Base-by-base conservation (phyloP, 2,329 filamentous ascomycete species). In the Hypoxylon sp. region DNA sequence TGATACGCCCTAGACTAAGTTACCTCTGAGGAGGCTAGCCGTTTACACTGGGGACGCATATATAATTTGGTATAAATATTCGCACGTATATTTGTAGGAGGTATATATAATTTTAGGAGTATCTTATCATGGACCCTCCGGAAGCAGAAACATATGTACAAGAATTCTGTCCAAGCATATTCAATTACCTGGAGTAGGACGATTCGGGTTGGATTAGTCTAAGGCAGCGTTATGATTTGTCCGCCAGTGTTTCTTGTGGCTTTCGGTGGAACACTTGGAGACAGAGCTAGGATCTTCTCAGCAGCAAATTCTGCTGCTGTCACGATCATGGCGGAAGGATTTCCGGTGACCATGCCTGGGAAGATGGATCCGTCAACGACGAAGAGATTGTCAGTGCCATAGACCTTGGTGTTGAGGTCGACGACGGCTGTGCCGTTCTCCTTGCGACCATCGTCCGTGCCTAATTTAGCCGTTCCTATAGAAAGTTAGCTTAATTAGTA, bases 351-450 rank as follows among this genome's bases (percentile, higher is more conserved):
- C 76, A 92, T 87, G 66, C 91, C 90, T 0, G 91, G 90, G 80
- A 92, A 91, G 74, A 92, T 89, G 65, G 87, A 88, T 1, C 86
- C 90, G 73, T 92, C 90, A 3, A 92, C 88, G 14, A 92, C 86
- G 74, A 89, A 91, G 48, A 91, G 82, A 79, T 92, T 91, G 74
- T 91, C 87, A 1, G 87, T 91, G 35, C 89, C 89, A 74, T 88
- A 91, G n/a, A 91, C 88, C 80, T 87, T 88, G 72, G 88, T 86
- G 79, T 91, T 81, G 4, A 84, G 79, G 69, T 91, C 90, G 1
- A 91, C 90, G 9, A 92, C 90, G 0, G 87, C 81, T 9, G 83
- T 85, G 14, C 89, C 88, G 51, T 81, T 81, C 9, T 79, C 79
- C 54, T 78, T 70, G n/a, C 85, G 84, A 17, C 87, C 87, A 50